Percentiles rank a stretch among this genome's conserved stretches.
Conservation (phyloP, 352 stramenopile species). For the Globisporangium lucens region DNA sequence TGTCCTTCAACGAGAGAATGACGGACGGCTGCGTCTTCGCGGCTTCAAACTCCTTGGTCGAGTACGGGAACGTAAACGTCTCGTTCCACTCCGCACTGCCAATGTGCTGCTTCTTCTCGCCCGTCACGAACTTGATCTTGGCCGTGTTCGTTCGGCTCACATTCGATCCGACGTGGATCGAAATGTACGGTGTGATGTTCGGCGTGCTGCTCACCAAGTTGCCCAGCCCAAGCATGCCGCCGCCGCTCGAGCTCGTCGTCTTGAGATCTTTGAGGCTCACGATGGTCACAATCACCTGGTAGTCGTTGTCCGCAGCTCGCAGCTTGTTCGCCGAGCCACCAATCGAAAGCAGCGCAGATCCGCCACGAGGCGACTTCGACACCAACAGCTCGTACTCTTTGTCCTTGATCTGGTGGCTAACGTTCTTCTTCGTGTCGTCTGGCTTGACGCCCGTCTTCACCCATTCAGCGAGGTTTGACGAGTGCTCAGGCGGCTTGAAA, state of each 20-base stretch:
- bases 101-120: slow-evolving; percentile 41
- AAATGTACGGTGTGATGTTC: slow-evolving; percentile 81
- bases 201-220: slow-evolving; percentile 75
- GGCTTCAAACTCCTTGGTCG: slow-evolving; percentile 44
- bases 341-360: slow-evolving; percentile 23
- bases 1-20: slow-evolving; percentile 46
- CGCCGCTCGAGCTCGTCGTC: slow-evolving; percentile 59
- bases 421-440: slow-evolving; percentile 78
- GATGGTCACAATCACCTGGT: slow-evolving; percentile 75
- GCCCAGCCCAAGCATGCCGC: slow-evolving; percentile 62
- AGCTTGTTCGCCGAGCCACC: slow-evolving; percentile 22
- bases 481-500: slow-evolving; percentile 69
- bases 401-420: slow-evolving; percentile 71
- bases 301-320: slow-evolving; percentile 38
- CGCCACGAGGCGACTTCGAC: slow-evolving; percentile 40
- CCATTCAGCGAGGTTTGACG: slow-evolving; percentile 76
- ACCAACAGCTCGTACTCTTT: slow-evolving; percentile 74
- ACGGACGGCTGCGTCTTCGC: slow-evolving; percentile 17
- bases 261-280: slow-evolving; percentile 50
- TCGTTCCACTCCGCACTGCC: slow-evolving; percentile 67
- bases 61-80: slow-evolving; percentile 75
- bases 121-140: slow-evolving; percentile 59
- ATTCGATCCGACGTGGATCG: slow-evolving; percentile 69
- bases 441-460: slow-evolving; percentile 77
- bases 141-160: slow-evolving; percentile 63